A percentile compares a stretch with the other conserved stretches of the same genome.
phyloP scores from a whole-genome alignment of 2,329 filamentous ascomycete genomes.

The Talaromyces sp. region DNA sequence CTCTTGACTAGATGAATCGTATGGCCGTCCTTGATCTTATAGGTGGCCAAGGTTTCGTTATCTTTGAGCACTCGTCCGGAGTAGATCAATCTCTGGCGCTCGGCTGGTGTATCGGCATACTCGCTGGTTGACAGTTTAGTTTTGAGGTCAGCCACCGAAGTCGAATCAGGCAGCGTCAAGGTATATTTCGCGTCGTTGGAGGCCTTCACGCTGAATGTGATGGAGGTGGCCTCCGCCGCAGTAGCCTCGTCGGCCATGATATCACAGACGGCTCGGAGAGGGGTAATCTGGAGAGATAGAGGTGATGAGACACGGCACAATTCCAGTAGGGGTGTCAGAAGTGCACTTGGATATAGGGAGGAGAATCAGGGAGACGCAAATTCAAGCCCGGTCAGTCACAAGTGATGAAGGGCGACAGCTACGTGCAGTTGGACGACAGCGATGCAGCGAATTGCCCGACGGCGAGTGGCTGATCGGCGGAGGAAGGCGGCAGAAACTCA shows the following conservation, averaged over 20 bases:
- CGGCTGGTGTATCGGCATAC: slow-evolving; percentile 78
- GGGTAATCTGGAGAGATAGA: not conserved
- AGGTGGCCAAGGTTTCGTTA: slow-evolving; percentile 72
- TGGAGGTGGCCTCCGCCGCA: slow-evolving; percentile 60
- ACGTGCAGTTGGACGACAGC: not conserved
- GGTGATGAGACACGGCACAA: not conserved
- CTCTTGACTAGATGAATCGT: slow-evolving; percentile 96
- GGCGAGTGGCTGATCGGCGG: slow-evolving; percentile 1
- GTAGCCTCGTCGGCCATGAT: slow-evolving; percentile 38
- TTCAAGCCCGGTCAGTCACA: not conserved
- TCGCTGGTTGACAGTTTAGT: slow-evolving; percentile 75
- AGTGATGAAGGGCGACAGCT: not conserved
- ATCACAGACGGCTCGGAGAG: slow-evolving; percentile 3
- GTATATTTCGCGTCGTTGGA: slow-evolving; percentile 82
- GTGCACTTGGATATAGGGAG: not conserved
- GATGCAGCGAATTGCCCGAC: not conserved
- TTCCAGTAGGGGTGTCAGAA: not conserved
- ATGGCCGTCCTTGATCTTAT: slow-evolving; percentile 95
- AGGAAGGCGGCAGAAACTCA: slow-evolving; percentile 35
- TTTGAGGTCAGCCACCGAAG: slow-evolving; percentile 82
- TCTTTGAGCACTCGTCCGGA: slow-evolving; percentile 97
- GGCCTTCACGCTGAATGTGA: slow-evolving; percentile 98
- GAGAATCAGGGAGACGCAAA: not conserved
- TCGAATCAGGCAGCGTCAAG: slow-evolving; percentile 71
- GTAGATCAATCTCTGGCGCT: slow-evolving; percentile 93